phyloP scores from a whole-genome alignment of 768 basidiomycete species.

The Psilocybe cyanescens region DNA sequence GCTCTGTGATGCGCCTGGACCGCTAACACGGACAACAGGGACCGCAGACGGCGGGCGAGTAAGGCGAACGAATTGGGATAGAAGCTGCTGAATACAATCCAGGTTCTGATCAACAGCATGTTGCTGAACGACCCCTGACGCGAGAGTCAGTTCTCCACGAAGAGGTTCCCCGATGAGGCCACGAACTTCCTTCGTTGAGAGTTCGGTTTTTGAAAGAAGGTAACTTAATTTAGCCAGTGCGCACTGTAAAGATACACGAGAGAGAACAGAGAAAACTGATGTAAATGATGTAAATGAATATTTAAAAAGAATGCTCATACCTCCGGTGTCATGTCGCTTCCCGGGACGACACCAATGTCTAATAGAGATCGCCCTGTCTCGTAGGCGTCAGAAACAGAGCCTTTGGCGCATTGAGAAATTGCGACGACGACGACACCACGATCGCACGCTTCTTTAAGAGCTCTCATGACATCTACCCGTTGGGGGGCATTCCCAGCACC shows the following conservation, averaged over 20 bases:
- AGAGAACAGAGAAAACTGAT: no score
- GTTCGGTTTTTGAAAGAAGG: slow-evolving; percentile 84
- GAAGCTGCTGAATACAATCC: slow-evolving; percentile 64
- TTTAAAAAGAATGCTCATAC: slow-evolving; percentile 36
- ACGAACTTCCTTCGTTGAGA: slow-evolving; percentile 69
- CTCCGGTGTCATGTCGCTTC: slow-evolving; percentile 97
- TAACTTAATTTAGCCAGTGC: slow-evolving; percentile 91
- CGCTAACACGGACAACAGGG: slow-evolving; percentile 37
- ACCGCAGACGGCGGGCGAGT: slow-evolving; percentile 41
- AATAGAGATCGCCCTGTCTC: slow-evolving; percentile 75
- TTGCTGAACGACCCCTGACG: slow-evolving; percentile 46
- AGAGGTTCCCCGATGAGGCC: slow-evolving; percentile 76
- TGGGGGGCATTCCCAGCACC: slow-evolving; percentile 94
- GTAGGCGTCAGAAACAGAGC: slow-evolving; percentile 84
- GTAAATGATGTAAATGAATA: no score
- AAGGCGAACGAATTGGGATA: slow-evolving; percentile 72
- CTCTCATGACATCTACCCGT: slow-evolving; percentile 72
- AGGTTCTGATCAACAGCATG: slow-evolving; percentile 52
- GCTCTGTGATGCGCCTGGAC: slow-evolving; percentile 40
- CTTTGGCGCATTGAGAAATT: slow-evolving; percentile 89
- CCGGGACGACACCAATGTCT: slow-evolving; percentile 78
- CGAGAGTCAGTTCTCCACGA: slow-evolving; percentile 84
- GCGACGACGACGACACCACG: slow-evolving; percentile 88
- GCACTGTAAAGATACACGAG: slow-evolving; percentile 53
- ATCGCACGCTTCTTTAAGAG: slow-evolving; percentile 79